Conservation (phyloP, 106 monocot species). For the Vanilla planifolia region DNA sequence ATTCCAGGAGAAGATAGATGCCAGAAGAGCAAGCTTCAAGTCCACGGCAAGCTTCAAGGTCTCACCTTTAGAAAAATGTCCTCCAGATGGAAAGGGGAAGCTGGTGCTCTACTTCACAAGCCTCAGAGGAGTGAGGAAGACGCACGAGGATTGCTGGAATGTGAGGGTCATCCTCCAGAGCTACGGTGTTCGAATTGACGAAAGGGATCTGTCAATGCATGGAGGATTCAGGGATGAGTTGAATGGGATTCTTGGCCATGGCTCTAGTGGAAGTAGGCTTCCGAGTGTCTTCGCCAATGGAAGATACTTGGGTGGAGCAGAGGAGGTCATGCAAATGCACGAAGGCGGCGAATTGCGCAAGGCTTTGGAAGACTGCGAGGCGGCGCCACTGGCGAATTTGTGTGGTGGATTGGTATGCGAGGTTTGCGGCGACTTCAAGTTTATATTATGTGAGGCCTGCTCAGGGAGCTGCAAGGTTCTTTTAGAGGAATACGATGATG, state of each 20-base stretch:
- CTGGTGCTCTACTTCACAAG: slow-evolving; percentile 83
- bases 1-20: slow-evolving; percentile 67
- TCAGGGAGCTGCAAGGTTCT: slow-evolving; percentile 79
- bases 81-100: slow-evolving; percentile 29
- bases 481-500: slow-evolving; percentile 34
- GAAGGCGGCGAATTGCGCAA: slow-evolving; percentile 40
- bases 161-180: slow-evolving; percentile 36
- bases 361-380: slow-evolving; percentile 40
- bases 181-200: slow-evolving; percentile 58
- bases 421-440: slow-evolving; percentile 50
- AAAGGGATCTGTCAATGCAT: slow-evolving; percentile 87
- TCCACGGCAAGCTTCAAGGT: neutral
- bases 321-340: slow-evolving; percentile 58
- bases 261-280: slow-evolving; percentile 24
- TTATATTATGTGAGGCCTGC: slow-evolving; percentile 61
- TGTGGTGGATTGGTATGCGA: slow-evolving; percentile 19
- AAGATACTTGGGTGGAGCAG: slow-evolving; percentile 53
- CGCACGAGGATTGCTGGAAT: slow-evolving; percentile 69
- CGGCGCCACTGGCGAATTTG: slow-evolving; percentile 7
- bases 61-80: slow-evolving; percentile 6
- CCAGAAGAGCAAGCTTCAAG: slow-evolving; percentile 16
- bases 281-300: slow-evolving; percentile 74
- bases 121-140: slow-evolving; percentile 68
- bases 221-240: slow-evolving; percentile 65
- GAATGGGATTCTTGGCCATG: slow-evolving; percentile 30